Evolutionary conservation across 345 rosid species (phyloP).

Genomic region (Aquilaria malaccensis): DNA sequence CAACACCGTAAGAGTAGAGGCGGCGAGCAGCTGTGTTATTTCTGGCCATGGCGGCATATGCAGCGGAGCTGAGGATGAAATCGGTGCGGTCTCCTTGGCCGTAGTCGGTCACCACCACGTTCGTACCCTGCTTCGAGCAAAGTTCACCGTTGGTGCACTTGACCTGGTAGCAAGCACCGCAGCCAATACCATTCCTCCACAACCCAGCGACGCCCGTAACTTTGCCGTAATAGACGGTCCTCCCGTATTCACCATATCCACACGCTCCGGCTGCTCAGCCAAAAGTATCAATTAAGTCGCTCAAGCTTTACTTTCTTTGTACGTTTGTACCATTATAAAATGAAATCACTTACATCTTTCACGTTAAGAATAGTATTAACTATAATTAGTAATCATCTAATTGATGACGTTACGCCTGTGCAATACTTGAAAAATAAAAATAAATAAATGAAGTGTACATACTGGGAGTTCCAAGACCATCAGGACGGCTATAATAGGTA

Average conservation of each 20-base stretch:
- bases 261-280: slow-evolving; percentile 61
- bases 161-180: slow-evolving; percentile 96
- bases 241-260: slow-evolving; percentile 78
- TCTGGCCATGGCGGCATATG: slow-evolving; percentile 49
- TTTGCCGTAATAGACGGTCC: slow-evolving; percentile 58
- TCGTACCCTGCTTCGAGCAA: slow-evolving; percentile 58
- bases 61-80: slow-evolving; percentile 68
- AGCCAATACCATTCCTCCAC: slow-evolving; percentile 70
- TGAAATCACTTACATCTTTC: background rate
- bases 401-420: too few relatives aligned
- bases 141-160: slow-evolving; percentile 46
- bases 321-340: background rate
- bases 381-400: background rate
- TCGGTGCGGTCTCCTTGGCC: slow-evolving; percentile 77
- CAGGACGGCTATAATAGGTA: slow-evolving; percentile 78
- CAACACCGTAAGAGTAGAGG: slow-evolving; percentile 67
- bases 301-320: too few relatives aligned
- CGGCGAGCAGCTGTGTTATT: slow-evolving; percentile 28
- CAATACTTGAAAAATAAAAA: too few relatives aligned
- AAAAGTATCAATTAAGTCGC: background rate
- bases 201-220: slow-evolving; percentile 78
- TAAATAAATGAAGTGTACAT: slow-evolving; percentile 12
- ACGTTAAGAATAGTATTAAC: background rate
- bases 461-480: slow-evolving; percentile 76
- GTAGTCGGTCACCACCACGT: slow-evolving; percentile 70